Evolutionary conservation across 208 protist species (phyloP).

Genomic region (Leishmania martiniquensis): DNA sequence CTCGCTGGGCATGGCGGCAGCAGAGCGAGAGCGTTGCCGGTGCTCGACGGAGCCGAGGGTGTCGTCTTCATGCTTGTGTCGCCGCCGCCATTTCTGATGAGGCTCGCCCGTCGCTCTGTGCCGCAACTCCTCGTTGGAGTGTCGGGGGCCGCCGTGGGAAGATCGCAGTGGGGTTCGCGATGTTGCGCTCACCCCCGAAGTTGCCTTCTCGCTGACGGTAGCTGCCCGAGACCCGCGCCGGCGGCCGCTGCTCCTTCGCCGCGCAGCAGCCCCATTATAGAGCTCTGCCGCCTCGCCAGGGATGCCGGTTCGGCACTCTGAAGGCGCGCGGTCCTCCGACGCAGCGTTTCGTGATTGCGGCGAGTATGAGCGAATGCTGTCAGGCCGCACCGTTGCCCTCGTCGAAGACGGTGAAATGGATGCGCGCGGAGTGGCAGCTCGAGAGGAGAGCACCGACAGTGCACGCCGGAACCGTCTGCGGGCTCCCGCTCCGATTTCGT

Average conservation of each 20-base stretch:
- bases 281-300: background rate
- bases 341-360: background rate
- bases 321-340: background rate
- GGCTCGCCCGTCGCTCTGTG: background rate
- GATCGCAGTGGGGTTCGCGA: background rate
- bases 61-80: background rate
- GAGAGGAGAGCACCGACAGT: constrained; percentile 40
- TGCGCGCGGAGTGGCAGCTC: constrained; percentile 39
- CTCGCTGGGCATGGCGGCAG: constrained; percentile 4
- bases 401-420: constrained; percentile 25
- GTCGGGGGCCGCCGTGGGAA: background rate
- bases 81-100: background rate
- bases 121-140: background rate
- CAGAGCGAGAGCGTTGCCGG: background rate
- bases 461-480: constrained; percentile 41
- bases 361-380: background rate
- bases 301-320: background rate
- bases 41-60: background rate
- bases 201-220: background rate
- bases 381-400: background rate
- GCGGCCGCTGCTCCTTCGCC: background rate
- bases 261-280: background rate
- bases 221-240: background rate
- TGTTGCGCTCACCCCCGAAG: background rate
- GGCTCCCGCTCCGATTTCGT: constrained; percentile 18